These are phyloP conservation scores for Atalantia buxifolia DNA, from an alignment of 345 rosid genomes.

Conservation along the genomic window DNA sequence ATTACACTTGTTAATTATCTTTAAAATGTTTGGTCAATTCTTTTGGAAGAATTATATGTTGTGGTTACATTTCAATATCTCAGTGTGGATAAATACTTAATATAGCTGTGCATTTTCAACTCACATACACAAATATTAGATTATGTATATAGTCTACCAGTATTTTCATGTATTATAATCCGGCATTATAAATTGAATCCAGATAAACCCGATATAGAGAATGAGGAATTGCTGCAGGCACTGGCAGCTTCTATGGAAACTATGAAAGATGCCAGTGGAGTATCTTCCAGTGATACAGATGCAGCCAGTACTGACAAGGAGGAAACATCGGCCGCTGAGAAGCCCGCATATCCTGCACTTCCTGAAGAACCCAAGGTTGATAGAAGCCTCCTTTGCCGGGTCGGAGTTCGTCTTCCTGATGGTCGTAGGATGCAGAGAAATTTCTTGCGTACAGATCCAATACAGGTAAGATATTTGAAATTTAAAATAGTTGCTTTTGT, in stretches of 20 bases:
- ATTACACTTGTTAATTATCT: background rate
- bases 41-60: background rate
- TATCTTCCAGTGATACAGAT: slow-evolving; percentile 20
- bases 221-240: slow-evolving; percentile 58
- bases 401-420: slow-evolving; percentile 92
- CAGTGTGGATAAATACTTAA: background rate
- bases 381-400: slow-evolving; percentile 72
- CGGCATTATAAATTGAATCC: slow-evolving; percentile 11
- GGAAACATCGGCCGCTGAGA: slow-evolving; percentile 34
- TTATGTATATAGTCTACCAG: background rate
- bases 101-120: background rate
- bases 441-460: slow-evolving; percentile 69
- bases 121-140: background rate
- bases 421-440: slow-evolving; percentile 87
- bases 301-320: slow-evolving; percentile 24
- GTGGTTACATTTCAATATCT: background rate
- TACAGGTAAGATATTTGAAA: slow-evolving; percentile 46
- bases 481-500: background rate
- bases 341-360: slow-evolving; percentile 63
- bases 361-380: slow-evolving; percentile 92
- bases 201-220: slow-evolving; percentile 50
- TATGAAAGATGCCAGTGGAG: slow-evolving; percentile 30
- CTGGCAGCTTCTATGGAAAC: slow-evolving; percentile 63
- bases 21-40: no score
- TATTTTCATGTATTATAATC: background rate